Percentiles rank a stretch among this genome's conserved stretches.
Evolutionary conservation across 2,329 filamentous ascomycete genomes (phyloP).

Genomic region (Aspergillus fructus): DNA sequence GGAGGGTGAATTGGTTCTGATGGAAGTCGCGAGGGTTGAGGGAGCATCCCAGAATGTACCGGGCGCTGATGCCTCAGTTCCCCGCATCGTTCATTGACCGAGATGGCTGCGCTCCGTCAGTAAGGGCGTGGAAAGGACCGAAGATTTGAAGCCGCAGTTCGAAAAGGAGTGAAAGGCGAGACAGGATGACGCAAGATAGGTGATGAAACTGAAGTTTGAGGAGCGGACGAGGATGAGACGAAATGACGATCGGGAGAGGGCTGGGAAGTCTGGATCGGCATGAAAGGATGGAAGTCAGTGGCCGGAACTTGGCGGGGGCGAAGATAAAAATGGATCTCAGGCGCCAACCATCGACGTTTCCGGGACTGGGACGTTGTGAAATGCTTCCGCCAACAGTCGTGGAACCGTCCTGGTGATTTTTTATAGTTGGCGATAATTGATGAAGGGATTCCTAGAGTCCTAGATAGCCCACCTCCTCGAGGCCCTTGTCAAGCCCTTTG

Average conservation of each 20-base stretch:
- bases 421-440: slow-evolving; percentile 2
- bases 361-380: slow-evolving; percentile 14
- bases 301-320: slow-evolving; percentile 13
- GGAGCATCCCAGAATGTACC: slow-evolving; percentile 35
- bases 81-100: slow-evolving; percentile 42
- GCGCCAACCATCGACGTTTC: slow-evolving; percentile 21
- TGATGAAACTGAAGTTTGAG: slow-evolving; percentile 5
- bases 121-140: slow-evolving; percentile 3
- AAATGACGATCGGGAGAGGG: slow-evolving; percentile 10
- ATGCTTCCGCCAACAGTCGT: not conserved
- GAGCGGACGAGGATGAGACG: slow-evolving; percentile 6
- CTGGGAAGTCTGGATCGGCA: slow-evolving; percentile 10
- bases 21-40: slow-evolving; percentile 33
- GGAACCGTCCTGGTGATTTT: not conserved
- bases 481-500: not conserved
- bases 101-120: slow-evolving; percentile 5
- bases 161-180: not conserved
- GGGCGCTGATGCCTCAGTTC: slow-evolving; percentile 39
- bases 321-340: slow-evolving; percentile 6
- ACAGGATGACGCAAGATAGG: not conserved
- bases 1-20: slow-evolving; percentile 30
- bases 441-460: not conserved
- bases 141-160: not conserved
- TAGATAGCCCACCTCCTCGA: not conserved
- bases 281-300: slow-evolving; percentile 11